A percentile compares a stretch with the other conserved stretches of the same genome.
Evolutionary conservation across 257 asterid species (phyloP).

Genomic region (Solanum virginianum): DNA sequence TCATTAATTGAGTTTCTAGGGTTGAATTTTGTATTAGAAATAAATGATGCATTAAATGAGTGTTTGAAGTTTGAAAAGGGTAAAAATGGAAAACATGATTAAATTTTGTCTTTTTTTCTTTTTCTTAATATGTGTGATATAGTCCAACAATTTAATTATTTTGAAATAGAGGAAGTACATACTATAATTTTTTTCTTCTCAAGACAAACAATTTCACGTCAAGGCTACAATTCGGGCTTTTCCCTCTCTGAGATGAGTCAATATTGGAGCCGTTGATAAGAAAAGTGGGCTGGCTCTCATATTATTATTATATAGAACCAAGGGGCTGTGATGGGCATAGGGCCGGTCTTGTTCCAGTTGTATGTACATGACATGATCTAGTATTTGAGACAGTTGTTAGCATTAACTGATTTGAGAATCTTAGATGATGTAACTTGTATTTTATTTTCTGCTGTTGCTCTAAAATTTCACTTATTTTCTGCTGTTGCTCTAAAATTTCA

Average conservation of each 20-base stretch:
- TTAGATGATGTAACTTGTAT: neutral
- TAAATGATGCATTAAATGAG: too few species aligned
- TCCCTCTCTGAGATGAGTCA: neutral
- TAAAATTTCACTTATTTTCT: neutral
- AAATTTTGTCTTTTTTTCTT: too few species aligned
- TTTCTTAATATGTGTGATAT: too few species aligned
- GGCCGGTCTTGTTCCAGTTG: neutral
- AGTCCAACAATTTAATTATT: too few species aligned
- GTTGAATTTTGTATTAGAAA: too few species aligned
- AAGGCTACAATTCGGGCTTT: neutral
- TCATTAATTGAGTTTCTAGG: too few species aligned
- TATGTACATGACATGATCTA: neutral
- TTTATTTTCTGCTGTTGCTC: neutral
- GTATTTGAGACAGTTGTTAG: neutral
- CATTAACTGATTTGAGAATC: neutral
- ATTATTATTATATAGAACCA: neutral
- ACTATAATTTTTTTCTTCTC: neutral
- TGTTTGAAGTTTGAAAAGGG: too few species aligned
- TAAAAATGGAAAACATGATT: too few species aligned
- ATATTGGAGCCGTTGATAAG: neutral
- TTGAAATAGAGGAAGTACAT: too few species aligned
- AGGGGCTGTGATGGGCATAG: neutral
- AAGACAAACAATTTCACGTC: neutral
- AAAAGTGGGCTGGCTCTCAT: neutral
- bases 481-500: neutral